phyloP scores from a whole-genome alignment of 805 yeast species.

The Nakazawaea peltata region DNA sequence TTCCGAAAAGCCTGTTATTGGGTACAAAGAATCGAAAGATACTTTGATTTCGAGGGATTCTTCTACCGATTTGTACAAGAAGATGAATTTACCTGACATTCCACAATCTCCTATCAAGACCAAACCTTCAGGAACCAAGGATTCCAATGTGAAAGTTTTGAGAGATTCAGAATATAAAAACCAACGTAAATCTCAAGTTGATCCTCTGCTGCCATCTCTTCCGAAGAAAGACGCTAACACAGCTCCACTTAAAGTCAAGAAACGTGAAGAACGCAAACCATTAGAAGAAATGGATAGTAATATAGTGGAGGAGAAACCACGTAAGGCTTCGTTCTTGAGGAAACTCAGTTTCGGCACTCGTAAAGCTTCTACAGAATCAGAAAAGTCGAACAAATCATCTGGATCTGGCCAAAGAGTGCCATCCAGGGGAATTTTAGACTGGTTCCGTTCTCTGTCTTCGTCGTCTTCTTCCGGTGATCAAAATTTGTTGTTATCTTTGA shows the following conservation, averaged over 20 bases:
- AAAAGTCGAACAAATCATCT: conserved; percentile 2
- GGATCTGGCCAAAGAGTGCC: not conserved
- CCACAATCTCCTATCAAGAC: conserved; percentile 29
- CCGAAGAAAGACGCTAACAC: conserved; percentile 1
- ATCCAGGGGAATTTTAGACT: conserved; percentile 25
- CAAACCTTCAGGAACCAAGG: conserved; percentile 14
- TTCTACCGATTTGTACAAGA: conserved; percentile 33
- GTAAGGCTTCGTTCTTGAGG: conserved; percentile 29
- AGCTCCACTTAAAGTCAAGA: not conserved
- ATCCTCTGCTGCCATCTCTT: not conserved
- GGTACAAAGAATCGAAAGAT: conserved; percentile 25
- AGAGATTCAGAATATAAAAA: conserved; percentile 4
- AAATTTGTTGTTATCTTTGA: conserved; percentile 27
- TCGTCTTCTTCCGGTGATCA: conserved; percentile 18
- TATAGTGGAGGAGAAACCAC: conserved; percentile 6
- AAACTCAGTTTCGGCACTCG: conserved; percentile 41
- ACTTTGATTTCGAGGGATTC: conserved; percentile 33
- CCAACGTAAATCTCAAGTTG: not conserved
- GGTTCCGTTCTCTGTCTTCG: conserved; percentile 31
- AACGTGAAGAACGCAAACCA: conserved; percentile 7
- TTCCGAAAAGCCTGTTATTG: conserved; percentile 13
- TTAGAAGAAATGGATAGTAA: conserved; percentile 5
- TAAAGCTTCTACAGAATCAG: conserved; percentile 5
- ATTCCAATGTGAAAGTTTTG: conserved; percentile 7
- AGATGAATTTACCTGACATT: conserved; percentile 40